These are phyloP conservation scores for Phaeophleospora eucalypticola DNA, from an alignment of 2,329 filamentous ascomycete species.

Conservation along the genomic window DNA sequence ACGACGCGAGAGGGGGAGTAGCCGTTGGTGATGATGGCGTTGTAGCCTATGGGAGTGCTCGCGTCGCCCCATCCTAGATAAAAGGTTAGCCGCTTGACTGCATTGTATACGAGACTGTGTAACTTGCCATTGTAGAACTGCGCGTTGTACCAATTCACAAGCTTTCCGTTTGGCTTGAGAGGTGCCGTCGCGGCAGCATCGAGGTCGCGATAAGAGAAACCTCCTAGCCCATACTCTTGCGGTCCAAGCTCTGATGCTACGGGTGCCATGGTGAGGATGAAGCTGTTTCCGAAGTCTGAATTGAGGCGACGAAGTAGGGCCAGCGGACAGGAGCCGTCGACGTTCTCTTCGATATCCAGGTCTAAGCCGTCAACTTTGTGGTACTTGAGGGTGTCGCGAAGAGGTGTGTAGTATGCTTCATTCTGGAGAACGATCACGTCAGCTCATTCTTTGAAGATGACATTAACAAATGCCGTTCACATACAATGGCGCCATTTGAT, in stretches of 20 bases:
- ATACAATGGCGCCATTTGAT: constrained; percentile 13
- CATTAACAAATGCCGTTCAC: constrained; percentile 3
- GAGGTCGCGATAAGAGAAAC: constrained; percentile 23
- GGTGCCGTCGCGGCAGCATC: constrained; percentile 21
- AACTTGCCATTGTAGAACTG: constrained; percentile 26
- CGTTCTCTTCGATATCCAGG: constrained; percentile 31
- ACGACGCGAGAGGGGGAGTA: constrained; percentile 23
- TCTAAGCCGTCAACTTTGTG: constrained; percentile 30
- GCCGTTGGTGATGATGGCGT: constrained; percentile 24
- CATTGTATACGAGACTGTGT: background rate
- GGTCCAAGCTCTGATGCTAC: constrained; percentile 27
- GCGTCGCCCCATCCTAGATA: constrained; percentile 27
- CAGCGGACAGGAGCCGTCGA: constrained; percentile 23
- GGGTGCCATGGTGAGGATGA: constrained; percentile 33
- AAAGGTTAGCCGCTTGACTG: background rate
- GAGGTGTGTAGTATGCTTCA: constrained; percentile 26
- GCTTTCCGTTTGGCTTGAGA: constrained; percentile 24
- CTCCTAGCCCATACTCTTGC: constrained; percentile 18
- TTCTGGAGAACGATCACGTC: constrained; percentile 14
- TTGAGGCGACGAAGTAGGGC: constrained; percentile 25
- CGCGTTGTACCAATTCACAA: constrained; percentile 30
- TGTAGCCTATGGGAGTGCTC: constrained; percentile 22
- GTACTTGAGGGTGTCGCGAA: constrained; percentile 23
- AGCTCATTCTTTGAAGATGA: background rate
- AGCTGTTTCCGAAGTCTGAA: constrained; percentile 26